Evolutionary conservation across 495 filamentous ascomycete genomes (phyloP), one percentile per base, ranked within the genome.

Genomic region (Podospora anserina): DNA sequence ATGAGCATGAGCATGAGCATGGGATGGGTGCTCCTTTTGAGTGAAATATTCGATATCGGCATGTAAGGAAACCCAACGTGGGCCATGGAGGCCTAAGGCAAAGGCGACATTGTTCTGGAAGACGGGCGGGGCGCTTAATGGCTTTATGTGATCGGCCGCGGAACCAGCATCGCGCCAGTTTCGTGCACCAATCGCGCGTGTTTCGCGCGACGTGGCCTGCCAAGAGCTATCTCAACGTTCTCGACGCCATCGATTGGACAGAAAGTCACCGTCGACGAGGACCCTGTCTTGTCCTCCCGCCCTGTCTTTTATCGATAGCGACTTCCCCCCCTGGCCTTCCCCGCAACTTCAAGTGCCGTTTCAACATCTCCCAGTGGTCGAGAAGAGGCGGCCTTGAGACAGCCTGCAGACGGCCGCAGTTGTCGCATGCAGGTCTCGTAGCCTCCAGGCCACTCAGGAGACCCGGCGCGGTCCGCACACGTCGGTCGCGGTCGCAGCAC

Each of bases 271-370:
- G 26, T 23, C 4, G 27, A 39, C 13, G 30, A 39, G 66, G 60
- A 39, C 6, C 54, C 32, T 65, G 32, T 26, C 60, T 20, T 20
- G 58, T 28, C 16, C 5, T 30, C 64, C 67, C 61, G 64, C 67
- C 63, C 66, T 57, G 27, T 28, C 26, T 49, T 70, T 66, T 78
- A 76, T 78, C 76, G 76, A 78, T 78, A 78, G 76, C 76, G 76
- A 70, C 73, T 77, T 56, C 27, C 54, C 55, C 55, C 55, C n/a
- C 61, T 61, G 39, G 27, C n/a, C 28, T 59, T 55, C 68, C 69
- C 69, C 65, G 61, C 69, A 54, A 63, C 68, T 64, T 19, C 64
- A 58, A 26, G n/a, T 61, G 26, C 67, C 63, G 69, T 70, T 72
- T 74, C 75, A 68, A 27, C 30, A 34, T 20, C 28, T 65, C 58